Evolutionary conservation across 1,284 basidiomycete genomes (phyloP).

Genomic region (Puccinia triticina): DNA sequence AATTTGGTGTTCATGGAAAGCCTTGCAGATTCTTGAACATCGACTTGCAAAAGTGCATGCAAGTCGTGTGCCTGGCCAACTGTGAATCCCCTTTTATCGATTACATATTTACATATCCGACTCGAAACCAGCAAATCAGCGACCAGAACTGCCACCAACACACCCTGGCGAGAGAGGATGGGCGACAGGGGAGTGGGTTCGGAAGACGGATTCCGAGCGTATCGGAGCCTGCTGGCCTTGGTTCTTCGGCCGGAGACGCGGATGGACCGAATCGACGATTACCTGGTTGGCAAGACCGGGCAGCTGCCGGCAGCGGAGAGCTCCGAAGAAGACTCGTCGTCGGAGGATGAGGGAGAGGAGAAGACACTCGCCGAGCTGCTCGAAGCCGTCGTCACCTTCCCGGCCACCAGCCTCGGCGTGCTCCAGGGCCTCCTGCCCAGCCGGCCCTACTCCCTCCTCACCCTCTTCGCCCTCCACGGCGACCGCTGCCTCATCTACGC

Average conservation of each 20-base stretch:
- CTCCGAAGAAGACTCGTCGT: not conserved
- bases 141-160: too few relatives aligned
- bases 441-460: not conserved
- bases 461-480: slow-evolving; percentile 20
- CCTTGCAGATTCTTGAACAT: too few relatives aligned
- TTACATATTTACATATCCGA: too few relatives aligned
- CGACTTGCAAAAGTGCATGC: too few relatives aligned
- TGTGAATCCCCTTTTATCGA: too few relatives aligned
- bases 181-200: too few relatives aligned
- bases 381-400: not conserved
- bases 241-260: not conserved
- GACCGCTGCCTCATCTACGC: not conserved
- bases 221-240: not conserved
- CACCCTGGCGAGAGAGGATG: too few relatives aligned
- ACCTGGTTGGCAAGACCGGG: not conserved
- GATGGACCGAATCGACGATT: slow-evolving; percentile 13
- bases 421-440: slow-evolving; percentile 8
- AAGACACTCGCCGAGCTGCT: not conserved
- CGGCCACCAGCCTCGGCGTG: not conserved
- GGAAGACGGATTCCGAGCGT: not conserved
- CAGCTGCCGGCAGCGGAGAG: too few relatives aligned
- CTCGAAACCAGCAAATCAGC: too few relatives aligned
- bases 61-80: too few relatives aligned
- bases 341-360: not conserved
- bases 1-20: too few relatives aligned